Percentiles rank a stretch among this genome's conserved stretches.
These are phyloP conservation scores for Sporothrix brasiliensis DNA, from an alignment of 2,329 filamentous ascomycete species.

Conservation along the genomic window DNA sequence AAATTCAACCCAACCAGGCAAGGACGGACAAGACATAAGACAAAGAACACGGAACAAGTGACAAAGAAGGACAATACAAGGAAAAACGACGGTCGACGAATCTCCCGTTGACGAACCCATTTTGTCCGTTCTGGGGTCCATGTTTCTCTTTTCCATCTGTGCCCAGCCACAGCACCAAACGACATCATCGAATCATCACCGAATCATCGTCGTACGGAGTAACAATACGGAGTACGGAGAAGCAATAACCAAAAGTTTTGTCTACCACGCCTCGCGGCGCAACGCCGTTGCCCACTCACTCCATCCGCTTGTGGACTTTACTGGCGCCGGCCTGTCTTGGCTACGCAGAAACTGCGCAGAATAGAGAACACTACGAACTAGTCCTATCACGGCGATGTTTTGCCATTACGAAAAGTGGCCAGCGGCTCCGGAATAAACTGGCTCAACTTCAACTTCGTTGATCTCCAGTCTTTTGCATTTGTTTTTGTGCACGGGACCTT, in stretches of 20 bases:
- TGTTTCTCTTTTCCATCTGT: background rate
- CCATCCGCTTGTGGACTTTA: background rate
- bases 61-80: background rate
- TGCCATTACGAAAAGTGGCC: background rate
- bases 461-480: conserved; percentile 10
- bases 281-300: background rate
- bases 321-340: conserved; percentile 15
- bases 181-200: background rate
- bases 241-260: background rate
- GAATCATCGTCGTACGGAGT: background rate
- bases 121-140: background rate
- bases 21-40: background rate
- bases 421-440: conserved; percentile 18
- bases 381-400: background rate
- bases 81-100: background rate
- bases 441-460: background rate
- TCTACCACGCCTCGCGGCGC: too few species aligned
- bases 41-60: background rate
- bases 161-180: background rate
- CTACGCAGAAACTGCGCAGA: conserved; percentile 22
- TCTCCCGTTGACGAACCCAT: conserved; percentile 14
- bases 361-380: conserved; percentile 17
- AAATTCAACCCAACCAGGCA: background rate
- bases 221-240: background rate
- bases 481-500: conserved; percentile 1